phyloP scores from a whole-genome alignment of 495 filamentous ascomycete species.

The Daldinia childiae region DNA sequence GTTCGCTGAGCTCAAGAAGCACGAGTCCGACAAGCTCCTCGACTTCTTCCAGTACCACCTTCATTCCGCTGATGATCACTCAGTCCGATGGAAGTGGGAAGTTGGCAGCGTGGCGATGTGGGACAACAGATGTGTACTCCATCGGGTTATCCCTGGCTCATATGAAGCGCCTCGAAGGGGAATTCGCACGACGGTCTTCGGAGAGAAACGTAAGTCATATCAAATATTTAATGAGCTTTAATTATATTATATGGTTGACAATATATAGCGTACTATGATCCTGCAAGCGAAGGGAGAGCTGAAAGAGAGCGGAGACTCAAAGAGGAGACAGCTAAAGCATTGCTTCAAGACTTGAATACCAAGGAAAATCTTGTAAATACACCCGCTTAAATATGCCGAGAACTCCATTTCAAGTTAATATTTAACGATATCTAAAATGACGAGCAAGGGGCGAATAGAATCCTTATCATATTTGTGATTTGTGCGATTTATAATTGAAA shows the following conservation, averaged over 20 bases:
- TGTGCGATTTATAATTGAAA: neutral
- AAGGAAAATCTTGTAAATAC: constrained; percentile 25
- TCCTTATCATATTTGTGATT: neutral
- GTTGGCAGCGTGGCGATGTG: constrained; percentile 65
- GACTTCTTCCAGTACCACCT: constrained; percentile 63
- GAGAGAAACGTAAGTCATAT: constrained; percentile 60
- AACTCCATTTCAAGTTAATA: neutral
- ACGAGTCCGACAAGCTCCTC: constrained; percentile 62
- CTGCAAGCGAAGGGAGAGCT: constrained; percentile 58
- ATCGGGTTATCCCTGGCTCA: constrained; percentile 62
- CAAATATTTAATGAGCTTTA: neutral
- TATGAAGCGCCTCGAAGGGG: constrained; percentile 59
- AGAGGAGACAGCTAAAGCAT: constrained; percentile 12
- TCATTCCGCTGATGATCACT: constrained; percentile 63
- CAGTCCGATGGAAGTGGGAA: constrained; percentile 65
- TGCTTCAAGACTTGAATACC: neutral
- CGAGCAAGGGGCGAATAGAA: neutral
- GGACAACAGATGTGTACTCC: constrained; percentile 62
- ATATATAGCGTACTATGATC: constrained; percentile 58
- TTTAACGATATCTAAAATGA: neutral
- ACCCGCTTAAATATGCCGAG: constrained; percentile 8
- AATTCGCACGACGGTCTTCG: constrained; percentile 64
- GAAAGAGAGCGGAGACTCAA: constrained; percentile 42
- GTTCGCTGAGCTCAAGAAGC: constrained; percentile 64
- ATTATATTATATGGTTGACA: constrained; percentile 1